Percentiles rank a stretch among this genome's conserved stretches.
Conservation (phyloP, 768 basidiomycete species). For the Mycena rosella region DNA sequence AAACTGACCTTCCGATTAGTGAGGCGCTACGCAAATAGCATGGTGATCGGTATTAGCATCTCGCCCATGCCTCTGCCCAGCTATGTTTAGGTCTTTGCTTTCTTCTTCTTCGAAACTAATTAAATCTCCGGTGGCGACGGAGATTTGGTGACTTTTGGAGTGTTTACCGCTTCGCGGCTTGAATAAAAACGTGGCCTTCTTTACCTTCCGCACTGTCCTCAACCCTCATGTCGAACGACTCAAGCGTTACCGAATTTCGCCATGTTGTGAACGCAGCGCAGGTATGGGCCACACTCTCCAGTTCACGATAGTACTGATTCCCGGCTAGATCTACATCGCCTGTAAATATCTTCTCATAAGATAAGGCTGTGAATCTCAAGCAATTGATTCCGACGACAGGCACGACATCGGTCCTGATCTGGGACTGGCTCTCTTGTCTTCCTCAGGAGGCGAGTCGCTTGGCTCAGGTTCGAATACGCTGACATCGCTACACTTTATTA, state of each 20-base stretch:
- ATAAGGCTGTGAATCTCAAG: not conserved
- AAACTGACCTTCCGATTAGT: not conserved
- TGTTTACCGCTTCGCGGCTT: not conserved
- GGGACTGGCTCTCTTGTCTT: constrained; percentile 39
- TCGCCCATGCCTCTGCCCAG: not conserved
- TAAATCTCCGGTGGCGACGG: not conserved
- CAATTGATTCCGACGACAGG: constrained; percentile 18
- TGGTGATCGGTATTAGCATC: no score
- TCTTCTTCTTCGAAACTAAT: not conserved
- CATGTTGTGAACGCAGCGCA: constrained; percentile 25
- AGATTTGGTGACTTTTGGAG: not conserved
- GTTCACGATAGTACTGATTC: not conserved
- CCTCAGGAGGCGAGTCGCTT: constrained; percentile 30
- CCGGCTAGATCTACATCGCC: constrained; percentile 32
- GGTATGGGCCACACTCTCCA: not conserved
- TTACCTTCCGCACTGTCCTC: not conserved
- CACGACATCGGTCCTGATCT: constrained; percentile 34
- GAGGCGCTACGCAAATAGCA: not conserved
- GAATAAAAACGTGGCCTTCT: not conserved
- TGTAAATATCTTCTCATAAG: constrained; percentile 13
- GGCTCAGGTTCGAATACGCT: not conserved
- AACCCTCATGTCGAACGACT: constrained; percentile 21
- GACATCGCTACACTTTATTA: not conserved
- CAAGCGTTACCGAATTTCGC: not conserved
- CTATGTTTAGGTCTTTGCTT: not conserved